These are phyloP conservation scores for Barnettozyma pratensis DNA, from an alignment of 805 yeast species.

Conservation along the genomic window DNA sequence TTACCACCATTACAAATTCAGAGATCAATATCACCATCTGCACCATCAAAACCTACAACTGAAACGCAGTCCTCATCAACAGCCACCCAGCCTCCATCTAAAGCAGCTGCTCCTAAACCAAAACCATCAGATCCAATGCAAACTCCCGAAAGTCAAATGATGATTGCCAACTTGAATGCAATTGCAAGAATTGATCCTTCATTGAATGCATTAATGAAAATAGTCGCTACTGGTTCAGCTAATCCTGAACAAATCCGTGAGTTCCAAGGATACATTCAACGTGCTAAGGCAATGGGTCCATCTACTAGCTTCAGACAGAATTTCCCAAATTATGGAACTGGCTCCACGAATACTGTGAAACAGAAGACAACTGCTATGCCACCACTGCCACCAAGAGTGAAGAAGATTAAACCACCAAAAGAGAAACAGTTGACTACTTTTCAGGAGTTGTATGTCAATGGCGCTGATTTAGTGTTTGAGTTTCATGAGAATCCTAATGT, in stretches of 20 bases:
- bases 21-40: conserved; percentile 5
- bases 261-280: conserved; percentile 75
- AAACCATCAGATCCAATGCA: conserved; percentile 36
- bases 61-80: too few species aligned
- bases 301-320: conserved; percentile 34
- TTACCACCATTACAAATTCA: conserved; percentile 14
- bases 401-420: conserved; percentile 20
- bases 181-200: conserved; percentile 73
- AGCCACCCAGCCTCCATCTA: background rate
- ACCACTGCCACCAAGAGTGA: conserved; percentile 9
- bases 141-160: conserved; percentile 64
- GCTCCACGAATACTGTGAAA: conserved; percentile 1
- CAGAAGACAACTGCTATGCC: conserved; percentile 16
- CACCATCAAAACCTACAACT: background rate
- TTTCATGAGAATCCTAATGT: conserved; percentile 74
- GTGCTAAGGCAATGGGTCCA: conserved; percentile 71
- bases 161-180: conserved; percentile 79
- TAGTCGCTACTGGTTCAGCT: conserved; percentile 82
- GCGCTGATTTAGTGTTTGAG: conserved; percentile 79
- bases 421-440: conserved; percentile 68
- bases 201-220: conserved; percentile 69
- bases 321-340: conserved; percentile 19
- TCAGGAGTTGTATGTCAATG: conserved; percentile 63
- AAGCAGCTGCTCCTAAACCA: conserved; percentile 6
- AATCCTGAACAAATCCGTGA: conserved; percentile 62